Base-by-base conservation (phyloP, 305 asterid genomes). In the Caryopteris hybrid region DNA sequence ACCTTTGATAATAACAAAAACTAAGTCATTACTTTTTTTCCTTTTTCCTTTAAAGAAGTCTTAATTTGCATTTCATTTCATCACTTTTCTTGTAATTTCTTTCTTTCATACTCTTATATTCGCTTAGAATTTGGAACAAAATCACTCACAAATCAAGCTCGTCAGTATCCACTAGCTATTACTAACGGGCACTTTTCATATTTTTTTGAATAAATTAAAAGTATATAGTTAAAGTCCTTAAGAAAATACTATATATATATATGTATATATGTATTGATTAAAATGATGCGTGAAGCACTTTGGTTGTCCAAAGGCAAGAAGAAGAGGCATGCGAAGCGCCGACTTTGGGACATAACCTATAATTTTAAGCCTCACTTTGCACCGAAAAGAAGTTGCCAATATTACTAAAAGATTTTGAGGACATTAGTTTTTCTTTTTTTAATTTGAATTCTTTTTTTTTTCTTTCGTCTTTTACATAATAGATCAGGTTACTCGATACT, bases 341-440 rank as follows among this genome's bases (percentile, higher is more conserved):
- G 72, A 76, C 64, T 50, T 61, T 29, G 16, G 55, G 76, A 39
- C 62, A 76, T 29, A 70, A 46, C 69, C 51, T 11, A 72, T 56
- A 72, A 72, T 52, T 67, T 46, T 39, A 68, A 57, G 33, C 31
- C 61, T 55, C 62, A 64, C 79, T 78, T 82, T 78, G 73, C 92
- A 86, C 89, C 92, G 83, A 73, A 83, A 83, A 81, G 74, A 70
- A 78, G 73, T 43, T n/a, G n/a, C n/a, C n/a, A n/a, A n/a, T n/a
- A n/a, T n/a, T n/a, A n/a, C n/a, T n/a, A n/a, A n/a, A n/a, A n/a
- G n/a, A n/a, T n/a, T n/a, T n/a, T n/a, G n/a, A n/a, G n/a, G n/a
- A n/a, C n/a, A n/a, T n/a, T n/a, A n/a, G n/a, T n/a, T n/a, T n/a
- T n/a, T n/a, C n/a, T n/a, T n/a, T n/a, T n/a, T n/a, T n/a, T n/a